These are phyloP conservation scores for Candida awuae DNA, from an alignment of 805 yeast genomes.

Conservation along the genomic window DNA sequence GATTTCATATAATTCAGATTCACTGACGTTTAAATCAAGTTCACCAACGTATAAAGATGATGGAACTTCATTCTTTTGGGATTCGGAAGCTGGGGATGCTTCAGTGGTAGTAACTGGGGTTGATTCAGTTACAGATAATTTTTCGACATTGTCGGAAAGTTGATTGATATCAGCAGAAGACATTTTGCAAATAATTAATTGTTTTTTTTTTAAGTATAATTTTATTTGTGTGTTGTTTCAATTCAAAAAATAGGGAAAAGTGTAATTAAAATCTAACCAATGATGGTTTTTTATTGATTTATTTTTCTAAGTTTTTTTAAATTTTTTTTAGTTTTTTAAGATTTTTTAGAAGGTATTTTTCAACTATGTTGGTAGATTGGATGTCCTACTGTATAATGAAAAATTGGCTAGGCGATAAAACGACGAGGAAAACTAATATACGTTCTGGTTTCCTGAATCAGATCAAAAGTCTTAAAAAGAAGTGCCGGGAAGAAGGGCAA, in stretches of 20 bases:
- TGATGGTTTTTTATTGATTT: conserved; percentile 1
- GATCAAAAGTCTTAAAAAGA: not conserved
- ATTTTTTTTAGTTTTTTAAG: conserved; percentile 11
- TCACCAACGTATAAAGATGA: conserved; percentile 97
- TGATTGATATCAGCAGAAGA: conserved; percentile 30
- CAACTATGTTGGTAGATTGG: conserved; percentile 1
- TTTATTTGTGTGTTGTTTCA: conserved; percentile 8
- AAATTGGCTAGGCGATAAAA: conserved; percentile 2
- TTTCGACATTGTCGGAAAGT: conserved; percentile 29
- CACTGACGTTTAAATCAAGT: conserved; percentile 85
- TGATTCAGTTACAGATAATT: conserved; percentile 26
- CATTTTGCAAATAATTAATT: conserved; percentile 22
- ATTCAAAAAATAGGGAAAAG: conserved; percentile 6
- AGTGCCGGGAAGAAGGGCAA: not conserved
- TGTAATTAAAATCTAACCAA: conserved; percentile 8
- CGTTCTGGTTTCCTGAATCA: conserved; percentile 7
- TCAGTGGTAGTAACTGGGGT: conserved; percentile 29
- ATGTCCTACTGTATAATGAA: conserved; percentile 4
- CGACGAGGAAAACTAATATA: conserved; percentile 13
- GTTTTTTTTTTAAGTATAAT: conserved; percentile 14
- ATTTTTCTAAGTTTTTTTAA: conserved; percentile 6
- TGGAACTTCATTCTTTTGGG: conserved; percentile 45
- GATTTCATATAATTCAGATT: conserved; percentile 88
- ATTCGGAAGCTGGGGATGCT: conserved; percentile 28
- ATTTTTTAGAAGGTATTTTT: conserved; percentile 2